Base-by-base conservation (phyloP, 352 stramenopile genomes). In the Globisporangium canariense region DNA sequence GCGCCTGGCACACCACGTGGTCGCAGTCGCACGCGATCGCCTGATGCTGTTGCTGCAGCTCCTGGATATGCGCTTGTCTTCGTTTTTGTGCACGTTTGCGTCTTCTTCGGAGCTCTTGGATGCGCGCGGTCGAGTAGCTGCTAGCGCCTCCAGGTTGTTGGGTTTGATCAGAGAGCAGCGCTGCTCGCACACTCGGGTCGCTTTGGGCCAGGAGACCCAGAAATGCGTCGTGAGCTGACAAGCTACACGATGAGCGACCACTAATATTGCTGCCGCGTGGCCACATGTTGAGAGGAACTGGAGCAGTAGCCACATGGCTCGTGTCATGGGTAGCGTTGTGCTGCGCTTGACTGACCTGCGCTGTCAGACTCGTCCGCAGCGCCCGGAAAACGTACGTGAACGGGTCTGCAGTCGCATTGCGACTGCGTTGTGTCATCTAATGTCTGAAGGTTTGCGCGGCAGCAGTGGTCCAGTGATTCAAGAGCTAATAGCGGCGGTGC, bases 331-430 rank as follows among this genome's bases (percentile, higher is more conserved):
- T 9, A 18, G n/a, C 10, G 14, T 28, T 22, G 11, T 41, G 52
- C 25, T 13, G 14, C 16, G 28, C 25, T 4, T 41, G 38, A 0
- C 4, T 28, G 46, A 65, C 49, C 40, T 71, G 60, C 14, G 54
- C 53, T 0, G 54, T 46, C 34, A 71, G 41, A 34, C 34, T 67
- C 10, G n/a, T 34, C 9, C 61, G 66, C 2, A 71, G 47, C 10
- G 32, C 47, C 41, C 52, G 61, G 53, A 71, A 65, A 9, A 71
- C n/a, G 4, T 58, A 32, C 1, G 50, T n/a, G 32, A 62, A 51
- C 9, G 64, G 41, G 10, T 32, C 32, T 22, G 46, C 6, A n/a
- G 28, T 7, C n/a, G 45, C 7, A 20, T 14, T 9, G 28, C 3
- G 7, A 20, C 25, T 11, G 56, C 28, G 40, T 16, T 22, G 22